Base-by-base conservation (phyloP, 2,329 filamentous ascomycete species). In the Pyrenophora seminiperda region DNA sequence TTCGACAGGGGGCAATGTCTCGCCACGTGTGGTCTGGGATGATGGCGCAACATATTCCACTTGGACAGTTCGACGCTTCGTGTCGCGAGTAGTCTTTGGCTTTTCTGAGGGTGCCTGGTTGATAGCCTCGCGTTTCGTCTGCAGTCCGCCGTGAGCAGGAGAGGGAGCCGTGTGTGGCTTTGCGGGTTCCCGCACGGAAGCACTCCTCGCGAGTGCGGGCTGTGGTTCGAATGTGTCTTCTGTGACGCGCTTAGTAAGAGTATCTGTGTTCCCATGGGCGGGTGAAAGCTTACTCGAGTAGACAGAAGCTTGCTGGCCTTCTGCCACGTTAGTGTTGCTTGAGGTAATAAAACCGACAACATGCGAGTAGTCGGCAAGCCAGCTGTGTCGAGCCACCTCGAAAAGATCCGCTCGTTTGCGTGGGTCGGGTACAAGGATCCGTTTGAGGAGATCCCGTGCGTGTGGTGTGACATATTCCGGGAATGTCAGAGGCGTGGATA, bases 401-500 rank as follows among this genome's bases (percentile, higher is more conserved):
- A 99, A 99, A 37, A 99, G 77, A 71, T 99, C 94, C 41, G 94
- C 94, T 69, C 94, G 86, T 76, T 96, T 95, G 58, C 94, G 84
- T 42, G 94, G 94, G 72, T 97, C 94, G 5, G 94, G 93, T 0
- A 99, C 94, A 34, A 99, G 82, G 53, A 99, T 99, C 44, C 94
- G 86, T 53, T 94, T 87, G 38, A 99, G 79, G 0, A 99, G 82
- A 73, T 99, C 94, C 65, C 94, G 84, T 17, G 94, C 93, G 73
- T 99, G 94, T 6, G 94, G 94, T 6, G 94, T 96, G 62, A 99
- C 94, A 71, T 97, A 97, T 85, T 99, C 94, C 54, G 94, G 94
- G 73, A 99, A 99, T 3, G 93, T 97, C 33, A 99, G 83, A 29
- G 93, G 92, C 1, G 94, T 99, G 47, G 91, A 95, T 52, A 97